Evolutionary conservation across 306 rosid species (phyloP), one percentile per base, ranked within the genome.

Genomic region (Spatholobus suberectus): DNA sequence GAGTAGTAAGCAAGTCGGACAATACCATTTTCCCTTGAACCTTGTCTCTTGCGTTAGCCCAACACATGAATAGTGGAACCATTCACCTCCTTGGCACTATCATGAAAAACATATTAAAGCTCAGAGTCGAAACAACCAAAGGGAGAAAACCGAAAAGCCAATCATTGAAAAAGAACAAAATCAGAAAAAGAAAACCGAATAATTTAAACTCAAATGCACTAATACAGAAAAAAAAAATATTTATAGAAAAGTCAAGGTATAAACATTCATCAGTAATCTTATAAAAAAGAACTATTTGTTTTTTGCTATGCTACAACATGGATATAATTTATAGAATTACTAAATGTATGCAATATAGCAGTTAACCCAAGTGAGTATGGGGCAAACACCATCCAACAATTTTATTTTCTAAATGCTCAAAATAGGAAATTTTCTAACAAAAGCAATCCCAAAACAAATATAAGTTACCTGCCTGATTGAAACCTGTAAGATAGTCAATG

Each of bases 11-110:
- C 98, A 96, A 75, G 99, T 96, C 27, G 99, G 99, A 84, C 99
- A 96, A 73, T 92, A 94, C 99, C 99, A 96, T 83, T 96, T 96
- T 44, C 99, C 99, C 81, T 92, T 96, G 88, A 96, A 96, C 80
- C 98, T 96, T 46, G 99, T 94, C 89, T 96, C 97, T 23, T 96
- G 97, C 21, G 98, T 96, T 57, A 96, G 92, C 83, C 99, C 99
- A 51, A 96, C 99, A 57, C 99, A 96, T 0, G 97, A 66, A 82
- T 96, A 96, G 84, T 96, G 99, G 84, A 96, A 96, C 99, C 99
- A 96, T 88, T 96, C 99, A 29, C 99, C 97, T 84, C 99, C 99
- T 92, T 91, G 97, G 87, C 99, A 96, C 99, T 96, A 85, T 82
- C 77, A 66, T 44, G 35, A 82, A 79, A 66, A 83, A 72, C 79